Base-by-base conservation (phyloP, 768 basidiomycete genomes). In the Mycena vitilis region DNA sequence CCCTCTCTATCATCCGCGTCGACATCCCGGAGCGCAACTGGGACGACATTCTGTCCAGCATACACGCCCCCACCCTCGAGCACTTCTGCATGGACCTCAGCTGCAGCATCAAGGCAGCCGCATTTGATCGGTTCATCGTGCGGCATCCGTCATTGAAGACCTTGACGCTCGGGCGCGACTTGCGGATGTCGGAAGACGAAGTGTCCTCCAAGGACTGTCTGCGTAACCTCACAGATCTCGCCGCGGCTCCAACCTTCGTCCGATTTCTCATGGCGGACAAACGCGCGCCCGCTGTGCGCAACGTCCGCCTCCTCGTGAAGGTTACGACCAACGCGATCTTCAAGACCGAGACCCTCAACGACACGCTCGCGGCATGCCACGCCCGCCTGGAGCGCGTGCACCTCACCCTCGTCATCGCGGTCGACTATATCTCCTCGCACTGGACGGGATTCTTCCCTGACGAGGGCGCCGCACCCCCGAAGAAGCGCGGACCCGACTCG, bases 401-500 rank as follows among this genome's bases (percentile, higher is more conserved):
- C 23, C 37, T 70, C 34, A 58, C 69, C 13, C 60, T 70, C 9
- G 64, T 57, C 49, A 37, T 70, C 30, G 34, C 37, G 13, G 51
- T 70, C 60, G 64, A 70, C 37, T 54, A 70, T 53, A 42, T 12
- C n/a, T 60, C 69, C 15, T 62, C 64, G 25, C 69, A 65, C 22
- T 70, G 69, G 69, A 62, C 63, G 23, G 64, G 52, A 2, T 70
- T 66, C n/a, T 66, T 70, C 60, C 60, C 63, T 10, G 67, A 57
- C 30, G 49, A 54, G 55, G 47, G 5, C n/a, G 20, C 15, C 10
- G 51, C 30, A 25, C 45, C 55, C 15, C 45, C 20, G 48, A 42
- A 58, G 22, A 20, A 20, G 23, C 34, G n/a, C 37, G 25, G 4
- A 10, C 38, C 38, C 20, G 56, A 66, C 44, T 52, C 49, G 8